Percentiles rank a stretch among this genome's conserved stretches.
Evolutionary conservation across 495 filamentous ascomycete species (phyloP).

Genomic region (Tuber borchii): DNA sequence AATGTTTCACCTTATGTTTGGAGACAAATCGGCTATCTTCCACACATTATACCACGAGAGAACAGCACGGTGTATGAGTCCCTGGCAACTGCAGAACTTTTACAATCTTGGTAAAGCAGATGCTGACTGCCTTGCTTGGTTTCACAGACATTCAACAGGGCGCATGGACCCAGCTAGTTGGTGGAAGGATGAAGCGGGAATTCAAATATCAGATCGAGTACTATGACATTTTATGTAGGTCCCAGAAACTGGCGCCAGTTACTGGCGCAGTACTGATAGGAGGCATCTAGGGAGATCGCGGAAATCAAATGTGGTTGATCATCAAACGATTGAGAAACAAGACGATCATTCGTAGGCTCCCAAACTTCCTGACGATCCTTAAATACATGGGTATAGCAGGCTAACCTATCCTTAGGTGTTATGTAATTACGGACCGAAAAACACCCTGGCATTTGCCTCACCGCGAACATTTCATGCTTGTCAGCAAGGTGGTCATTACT

Average conservation of each 20-base stretch:
- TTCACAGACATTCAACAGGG: conserved; percentile 63
- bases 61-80: conserved; percentile 59
- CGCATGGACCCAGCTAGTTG: conserved; percentile 68
- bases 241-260: neutral
- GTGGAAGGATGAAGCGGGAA: conserved; percentile 62
- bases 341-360: conserved; percentile 72
- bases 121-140: neutral
- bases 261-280: neutral
- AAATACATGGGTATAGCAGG: neutral
- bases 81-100: neutral
- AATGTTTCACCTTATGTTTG: conserved; percentile 90
- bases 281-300: conserved; percentile 44
- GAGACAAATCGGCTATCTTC: conserved; percentile 90
- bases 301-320: conserved; percentile 62
- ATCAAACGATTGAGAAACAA: conserved; percentile 81
- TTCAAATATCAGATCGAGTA: conserved; percentile 74
- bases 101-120: neutral
- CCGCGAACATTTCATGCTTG: conserved; percentile 67
- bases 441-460: conserved; percentile 88
- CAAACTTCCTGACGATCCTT: neutral
- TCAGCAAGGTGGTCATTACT: conserved; percentile 89
- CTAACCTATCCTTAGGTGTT: conserved; percentile 47
- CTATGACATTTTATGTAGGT: conserved; percentile 57
- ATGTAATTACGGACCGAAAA: conserved; percentile 82
- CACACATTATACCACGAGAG: conserved; percentile 83